Evolutionary conservation across 169 alveolate genomes (phyloP).

Genomic region (Cryptosporidium canis): DNA sequence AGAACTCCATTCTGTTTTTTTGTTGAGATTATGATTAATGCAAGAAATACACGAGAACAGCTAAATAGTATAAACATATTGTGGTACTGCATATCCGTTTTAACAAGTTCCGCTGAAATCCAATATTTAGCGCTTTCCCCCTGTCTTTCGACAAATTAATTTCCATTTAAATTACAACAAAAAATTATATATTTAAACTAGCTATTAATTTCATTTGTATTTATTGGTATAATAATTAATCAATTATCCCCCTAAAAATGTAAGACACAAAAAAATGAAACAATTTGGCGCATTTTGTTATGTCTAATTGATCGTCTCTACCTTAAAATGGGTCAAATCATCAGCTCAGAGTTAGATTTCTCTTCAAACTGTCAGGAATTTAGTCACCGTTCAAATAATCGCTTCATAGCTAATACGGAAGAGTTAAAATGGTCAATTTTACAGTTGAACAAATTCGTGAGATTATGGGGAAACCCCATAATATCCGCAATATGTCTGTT

Average conservation of each 20-base stretch:
- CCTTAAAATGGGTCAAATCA: neutral
- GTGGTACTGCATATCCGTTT: too few relatives aligned
- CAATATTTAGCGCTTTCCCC: too few relatives aligned
- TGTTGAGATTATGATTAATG: too few relatives aligned
- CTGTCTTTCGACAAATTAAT: too few relatives aligned
- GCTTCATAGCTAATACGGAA: neutral
- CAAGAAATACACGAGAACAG: too few relatives aligned
- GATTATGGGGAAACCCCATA: conserved; percentile 97
- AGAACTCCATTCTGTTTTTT: too few relatives aligned
- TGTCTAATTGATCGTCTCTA: conserved; percentile 3
- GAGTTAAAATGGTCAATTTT: conserved; percentile 94
- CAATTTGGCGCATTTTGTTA: neutral
- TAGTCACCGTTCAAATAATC: neutral
- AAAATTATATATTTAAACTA: too few relatives aligned
- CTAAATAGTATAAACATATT: too few relatives aligned
- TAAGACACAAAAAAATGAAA: neutral
- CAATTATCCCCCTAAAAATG: neutral
- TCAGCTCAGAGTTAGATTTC: neutral
- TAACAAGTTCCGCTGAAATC: too few relatives aligned
- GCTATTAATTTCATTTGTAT: too few relatives aligned
- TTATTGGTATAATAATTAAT: neutral
- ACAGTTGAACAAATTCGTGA: conserved; percentile 98
- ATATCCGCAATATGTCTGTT: conserved; percentile 99
- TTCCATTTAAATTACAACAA: too few relatives aligned
- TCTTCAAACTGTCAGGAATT: neutral